Percentiles rank a stretch among this genome's conserved stretches.
Evolutionary conservation across 495 filamentous ascomycete genomes (phyloP).

Genomic region (Amphirosellinia nigrospora): DNA sequence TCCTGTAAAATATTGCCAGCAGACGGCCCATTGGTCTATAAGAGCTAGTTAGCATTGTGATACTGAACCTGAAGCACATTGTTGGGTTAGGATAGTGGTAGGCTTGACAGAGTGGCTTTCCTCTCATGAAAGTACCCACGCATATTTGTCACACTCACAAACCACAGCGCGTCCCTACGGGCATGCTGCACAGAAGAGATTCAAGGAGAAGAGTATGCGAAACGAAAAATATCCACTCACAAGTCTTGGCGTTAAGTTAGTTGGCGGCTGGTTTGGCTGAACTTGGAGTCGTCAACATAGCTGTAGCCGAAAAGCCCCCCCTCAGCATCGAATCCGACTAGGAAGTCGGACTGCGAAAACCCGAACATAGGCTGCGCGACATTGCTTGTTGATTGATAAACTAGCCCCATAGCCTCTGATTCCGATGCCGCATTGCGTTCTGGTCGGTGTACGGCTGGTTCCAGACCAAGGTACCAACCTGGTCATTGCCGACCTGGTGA

Average conservation of each 20-base stretch:
- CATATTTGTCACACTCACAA: neutral
- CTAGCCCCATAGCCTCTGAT: conserved; percentile 48
- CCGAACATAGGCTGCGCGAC: conserved; percentile 57
- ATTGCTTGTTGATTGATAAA: conserved; percentile 53
- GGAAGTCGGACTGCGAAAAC: conserved; percentile 16
- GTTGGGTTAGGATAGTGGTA: neutral
- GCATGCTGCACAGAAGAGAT: neutral
- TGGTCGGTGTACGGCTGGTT: conserved; percentile 39
- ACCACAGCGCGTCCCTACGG: neutral
- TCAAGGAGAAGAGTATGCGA: neutral
- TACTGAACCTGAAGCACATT: neutral
- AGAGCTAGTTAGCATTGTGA: conserved; percentile 16
- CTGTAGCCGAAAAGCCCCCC: conserved; percentile 49
- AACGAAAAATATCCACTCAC: conserved; percentile 9
- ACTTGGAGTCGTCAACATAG: conserved; percentile 52
- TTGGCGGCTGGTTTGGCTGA: conserved; percentile 29
- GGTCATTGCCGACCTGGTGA: conserved; percentile 33
- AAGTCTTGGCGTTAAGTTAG: conserved; percentile 25
- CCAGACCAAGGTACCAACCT: conserved; percentile 49
- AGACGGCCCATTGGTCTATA: conserved; percentile 57
- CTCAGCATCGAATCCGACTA: conserved; percentile 54
- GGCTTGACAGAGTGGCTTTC: neutral
- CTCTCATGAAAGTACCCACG: neutral
- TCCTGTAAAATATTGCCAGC: conserved; percentile 54
- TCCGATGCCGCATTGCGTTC: conserved; percentile 38